Conservation (phyloP, 805 yeast genomes). For the Spathaspora sp. region DNA sequence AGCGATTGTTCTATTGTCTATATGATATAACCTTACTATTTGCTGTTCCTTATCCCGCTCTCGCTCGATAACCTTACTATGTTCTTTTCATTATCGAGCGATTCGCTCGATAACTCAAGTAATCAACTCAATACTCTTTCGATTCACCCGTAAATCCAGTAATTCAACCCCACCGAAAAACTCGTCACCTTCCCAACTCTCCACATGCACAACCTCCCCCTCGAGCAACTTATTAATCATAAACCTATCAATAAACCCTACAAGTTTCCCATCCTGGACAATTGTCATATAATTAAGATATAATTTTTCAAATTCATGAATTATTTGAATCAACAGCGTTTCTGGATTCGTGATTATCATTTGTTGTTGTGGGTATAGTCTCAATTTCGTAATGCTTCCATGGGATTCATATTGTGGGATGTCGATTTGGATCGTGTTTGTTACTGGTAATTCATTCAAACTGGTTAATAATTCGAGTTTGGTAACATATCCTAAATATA, state of each 20-base stretch:
- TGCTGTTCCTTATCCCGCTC: no score
- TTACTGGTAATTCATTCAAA: conserved; percentile 3
- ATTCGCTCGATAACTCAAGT: conserved; percentile 11
- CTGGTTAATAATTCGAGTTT: conserved; percentile 21
- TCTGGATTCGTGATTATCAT: conserved; percentile 24
- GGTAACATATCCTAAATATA: conserved; percentile 31
- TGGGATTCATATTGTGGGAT: neutral
- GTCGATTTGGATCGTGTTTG: conserved; percentile 17
- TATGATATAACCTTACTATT: no score
- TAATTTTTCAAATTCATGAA: conserved; percentile 37
- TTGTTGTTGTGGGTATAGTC: conserved; percentile 18
- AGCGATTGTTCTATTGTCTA: no score
- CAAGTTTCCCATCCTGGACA: conserved; percentile 15
- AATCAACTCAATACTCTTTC: conserved; percentile 28
- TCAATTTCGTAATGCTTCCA: conserved; percentile 3
- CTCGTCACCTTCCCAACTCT: neutral
- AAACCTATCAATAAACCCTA: conserved; percentile 39
- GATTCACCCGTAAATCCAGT: conserved; percentile 12
- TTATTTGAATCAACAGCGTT: conserved; percentile 27
- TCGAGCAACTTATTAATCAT: conserved; percentile 28
- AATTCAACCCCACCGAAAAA: neutral
- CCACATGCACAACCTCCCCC: conserved; percentile 12
- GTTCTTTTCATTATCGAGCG: neutral
- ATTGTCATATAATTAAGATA: conserved; percentile 33
- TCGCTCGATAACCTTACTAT: no score